Conservation (phyloP, 768 basidiomycete species). For the Fibroporia radiculosa region DNA sequence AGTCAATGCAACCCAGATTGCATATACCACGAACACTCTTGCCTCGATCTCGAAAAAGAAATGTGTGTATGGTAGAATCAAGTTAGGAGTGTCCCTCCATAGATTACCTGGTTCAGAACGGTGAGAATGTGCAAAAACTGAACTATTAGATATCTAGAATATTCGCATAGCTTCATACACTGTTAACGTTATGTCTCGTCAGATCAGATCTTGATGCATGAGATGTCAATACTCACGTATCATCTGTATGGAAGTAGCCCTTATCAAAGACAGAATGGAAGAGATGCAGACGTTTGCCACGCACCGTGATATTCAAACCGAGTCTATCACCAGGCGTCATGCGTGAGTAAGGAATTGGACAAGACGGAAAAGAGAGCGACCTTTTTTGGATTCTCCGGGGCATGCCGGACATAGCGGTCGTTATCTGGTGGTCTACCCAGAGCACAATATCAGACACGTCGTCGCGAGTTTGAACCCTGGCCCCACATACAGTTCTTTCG, state of each 20-base stretch:
- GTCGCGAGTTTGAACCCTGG: background rate
- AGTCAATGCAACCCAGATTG: too few relatives aligned
- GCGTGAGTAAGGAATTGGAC: constrained; percentile 7
- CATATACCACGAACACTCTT: too few relatives aligned
- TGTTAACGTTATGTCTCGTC: too few relatives aligned
- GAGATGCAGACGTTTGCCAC: constrained; percentile 3
- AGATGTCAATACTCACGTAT: constrained; percentile 5
- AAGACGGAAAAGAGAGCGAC: constrained; percentile 28
- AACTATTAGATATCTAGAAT: too few relatives aligned
- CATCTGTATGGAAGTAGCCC: background rate
- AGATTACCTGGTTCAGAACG: too few relatives aligned
- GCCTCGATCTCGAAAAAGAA: too few relatives aligned
- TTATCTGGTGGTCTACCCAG: constrained; percentile 77
- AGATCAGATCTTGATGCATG: too few relatives aligned
- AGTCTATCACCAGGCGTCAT: constrained; percentile 37
- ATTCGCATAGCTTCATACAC: too few relatives aligned
- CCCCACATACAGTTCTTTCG: constrained; percentile 54
- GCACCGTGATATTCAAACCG: constrained; percentile 77
- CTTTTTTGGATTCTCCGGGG: constrained; percentile 85
- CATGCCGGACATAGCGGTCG: constrained; percentile 70
- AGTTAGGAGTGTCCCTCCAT: too few relatives aligned
- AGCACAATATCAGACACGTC: background rate
- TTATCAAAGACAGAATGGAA: background rate
- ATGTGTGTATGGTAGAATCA: too few relatives aligned
- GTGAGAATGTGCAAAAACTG: too few relatives aligned